These are phyloP conservation scores for Ceriops decandra DNA, from an alignment of 345 rosid species.

Conservation along the genomic window DNA sequence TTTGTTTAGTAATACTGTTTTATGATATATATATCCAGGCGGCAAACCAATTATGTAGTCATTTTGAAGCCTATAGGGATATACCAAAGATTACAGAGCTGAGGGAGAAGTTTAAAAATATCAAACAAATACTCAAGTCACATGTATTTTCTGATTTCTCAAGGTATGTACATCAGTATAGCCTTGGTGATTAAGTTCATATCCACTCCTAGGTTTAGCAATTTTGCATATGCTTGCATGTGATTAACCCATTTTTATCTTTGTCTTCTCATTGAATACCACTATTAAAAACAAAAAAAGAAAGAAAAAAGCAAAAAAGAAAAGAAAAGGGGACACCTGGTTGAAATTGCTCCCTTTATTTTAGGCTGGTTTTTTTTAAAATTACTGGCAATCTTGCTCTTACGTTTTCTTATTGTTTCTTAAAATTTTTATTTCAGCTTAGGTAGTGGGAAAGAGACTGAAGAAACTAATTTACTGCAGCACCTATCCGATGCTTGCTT, in stretches of 20 bases:
- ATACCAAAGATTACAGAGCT: constrained; percentile 96
- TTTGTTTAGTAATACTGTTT: constrained; percentile 14
- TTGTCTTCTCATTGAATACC: too few species aligned
- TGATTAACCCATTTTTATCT: too few species aligned
- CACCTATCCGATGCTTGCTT: constrained; percentile 93
- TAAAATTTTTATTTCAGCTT: constrained; percentile 57
- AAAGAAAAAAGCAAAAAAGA: too few species aligned
- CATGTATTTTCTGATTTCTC: constrained; percentile 95
- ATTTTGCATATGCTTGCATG: too few species aligned
- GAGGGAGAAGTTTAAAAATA: constrained; percentile 89
- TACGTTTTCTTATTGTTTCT: constrained; percentile 2
- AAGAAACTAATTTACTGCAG: constrained; percentile 82
- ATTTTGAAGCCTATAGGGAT: constrained; percentile 97
- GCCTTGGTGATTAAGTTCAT: too few species aligned
- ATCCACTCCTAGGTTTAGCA: too few species aligned
- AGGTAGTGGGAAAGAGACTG: constrained; percentile 97
- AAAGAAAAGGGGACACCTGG: too few species aligned
- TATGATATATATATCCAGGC: constrained; percentile 62
- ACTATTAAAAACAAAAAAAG: too few species aligned
- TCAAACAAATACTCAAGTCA: constrained; percentile 91
- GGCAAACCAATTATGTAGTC: constrained; percentile 92
- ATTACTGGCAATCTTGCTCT: neutral
- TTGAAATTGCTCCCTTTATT: neutral
- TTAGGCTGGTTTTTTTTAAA: neutral
- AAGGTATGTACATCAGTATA: constrained; percentile 44